phyloP scores from a whole-genome alignment of 768 basidiomycete species.

The Suillus cothurnatus region DNA sequence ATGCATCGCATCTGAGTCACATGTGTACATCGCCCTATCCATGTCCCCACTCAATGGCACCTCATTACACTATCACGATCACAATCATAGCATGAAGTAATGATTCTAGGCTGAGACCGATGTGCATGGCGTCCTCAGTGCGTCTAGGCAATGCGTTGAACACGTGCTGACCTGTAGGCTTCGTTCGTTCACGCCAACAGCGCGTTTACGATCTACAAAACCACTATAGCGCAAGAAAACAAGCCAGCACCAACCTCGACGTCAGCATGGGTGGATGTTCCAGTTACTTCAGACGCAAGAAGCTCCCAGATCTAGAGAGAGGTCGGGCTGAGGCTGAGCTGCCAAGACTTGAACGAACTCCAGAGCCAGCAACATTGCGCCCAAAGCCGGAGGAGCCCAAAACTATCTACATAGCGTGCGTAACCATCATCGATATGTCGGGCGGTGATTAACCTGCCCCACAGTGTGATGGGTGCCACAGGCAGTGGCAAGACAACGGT shows the following conservation, averaged over 20 bases:
- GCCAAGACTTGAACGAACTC: not conserved
- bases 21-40: not conserved
- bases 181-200: not conserved
- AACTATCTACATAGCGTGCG: slow-evolving; percentile 17
- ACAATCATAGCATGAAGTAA: not conserved
- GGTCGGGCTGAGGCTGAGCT: not conserved
- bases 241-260: not conserved
- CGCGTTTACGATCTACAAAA: slow-evolving; percentile 4
- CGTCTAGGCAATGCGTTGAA: not conserved
- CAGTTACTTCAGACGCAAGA: slow-evolving; percentile 1
- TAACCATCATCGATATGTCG: not conserved
- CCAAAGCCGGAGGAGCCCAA: not conserved
- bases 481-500: slow-evolving; percentile 23
- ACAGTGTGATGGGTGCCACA: slow-evolving; percentile 21
- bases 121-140: not conserved
- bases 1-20: not conserved
- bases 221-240: not conserved
- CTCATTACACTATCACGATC: not conserved
- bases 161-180: slow-evolving; percentile 2
- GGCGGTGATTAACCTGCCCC: slow-evolving; percentile 2
- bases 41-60: not conserved
- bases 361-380: not conserved
- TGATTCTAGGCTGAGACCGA: not conserved
- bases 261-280: not conserved
- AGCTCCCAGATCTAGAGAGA: not conserved